Base-by-base conservation (phyloP, 345 rosid species). In the Eutrema heterophyllum region DNA sequence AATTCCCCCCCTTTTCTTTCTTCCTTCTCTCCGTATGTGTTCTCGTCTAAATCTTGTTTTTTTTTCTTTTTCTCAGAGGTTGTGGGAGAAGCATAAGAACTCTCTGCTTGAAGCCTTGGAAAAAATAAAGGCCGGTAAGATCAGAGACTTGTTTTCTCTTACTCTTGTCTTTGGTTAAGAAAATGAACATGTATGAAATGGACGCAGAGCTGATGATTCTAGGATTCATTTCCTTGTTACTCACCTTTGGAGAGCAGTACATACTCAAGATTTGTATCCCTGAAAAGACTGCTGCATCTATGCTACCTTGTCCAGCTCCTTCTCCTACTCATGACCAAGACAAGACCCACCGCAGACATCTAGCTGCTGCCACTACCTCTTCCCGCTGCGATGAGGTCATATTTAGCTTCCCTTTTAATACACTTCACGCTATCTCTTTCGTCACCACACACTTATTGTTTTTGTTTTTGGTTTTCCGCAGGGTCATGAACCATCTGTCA, bases 181-280 rank as follows among this genome's bases (percentile, higher is more conserved):
- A 21, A 35, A 9, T 15, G 14, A 24, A 53, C 36, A 29, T 13
- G 58, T 29, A 53, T 30, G 18, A 29, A 29, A 53, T 53, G 58
- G 58, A 29, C 18, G 58, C 58, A 90, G 98, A 89, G 83, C 78
- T 93, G 81, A 93, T 91, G 96, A 64, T 93, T 83, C 75, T 89
- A 39, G 96, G 97, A 35, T 91, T 93, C 84, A 88, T 93, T 76
- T 88, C 97, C 9, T 81, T 88, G 68, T 83, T 91, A 53, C 89
- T 91, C 71, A 88, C 91, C 40, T 91, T 93, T 65, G 81, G 90
- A 14, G 96, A 91, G 82, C 75, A 36, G 38, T 85, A 82, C 81
- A 80, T 93, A 45, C 56, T 79, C 16, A 78, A 68, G 65, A 89
- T 93, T 48, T 93, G 98, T 76, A 61, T 87, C 45, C 84, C 97